phyloP scores from a whole-genome alignment of 352 stramenopile genomes.

The Phytophthora macrochlamydospora region DNA sequence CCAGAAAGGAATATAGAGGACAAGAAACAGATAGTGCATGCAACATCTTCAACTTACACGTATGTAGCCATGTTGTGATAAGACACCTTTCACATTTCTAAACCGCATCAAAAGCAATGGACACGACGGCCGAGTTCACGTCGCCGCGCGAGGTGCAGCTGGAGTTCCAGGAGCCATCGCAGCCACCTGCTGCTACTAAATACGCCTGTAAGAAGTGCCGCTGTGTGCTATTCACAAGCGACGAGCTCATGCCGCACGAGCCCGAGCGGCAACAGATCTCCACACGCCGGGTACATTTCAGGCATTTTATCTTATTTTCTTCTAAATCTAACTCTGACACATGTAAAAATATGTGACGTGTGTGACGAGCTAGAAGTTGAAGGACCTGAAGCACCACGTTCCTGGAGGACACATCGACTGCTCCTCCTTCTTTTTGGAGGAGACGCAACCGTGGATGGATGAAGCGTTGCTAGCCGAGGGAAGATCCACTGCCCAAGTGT shows the following conservation, averaged over 20 bases:
- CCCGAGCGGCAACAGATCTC: conserved; percentile 76
- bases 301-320: neutral
- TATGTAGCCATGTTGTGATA: no score
- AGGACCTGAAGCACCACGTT: conserved; percentile 65
- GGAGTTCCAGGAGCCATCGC: conserved; percentile 11
- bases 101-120: conserved; percentile 9
- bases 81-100: no score
- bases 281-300: conserved; percentile 39
- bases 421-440: conserved; percentile 81
- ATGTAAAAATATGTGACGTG: neutral
- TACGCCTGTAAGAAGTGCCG: conserved; percentile 82
- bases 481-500: conserved; percentile 74
- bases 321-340: no score
- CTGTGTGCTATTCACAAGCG: conserved; percentile 65
- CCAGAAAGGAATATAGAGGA: no score
- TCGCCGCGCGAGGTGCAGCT: conserved; percentile 15
- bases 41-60: neutral
- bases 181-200: conserved; percentile 15
- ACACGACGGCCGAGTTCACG: conserved; percentile 4
- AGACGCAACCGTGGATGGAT: conserved; percentile 79
- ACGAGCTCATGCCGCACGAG: conserved; percentile 57
- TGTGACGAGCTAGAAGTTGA: conserved; percentile 50
- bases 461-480: conserved; percentile 54
- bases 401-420: conserved; percentile 44
- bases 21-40: neutral